Percentiles rank a stretch among this genome's conserved stretches.
These are phyloP conservation scores for Pythium aphanidermatum DNA, from an alignment of 352 stramenopile genomes.

Conservation along the genomic window DNA sequence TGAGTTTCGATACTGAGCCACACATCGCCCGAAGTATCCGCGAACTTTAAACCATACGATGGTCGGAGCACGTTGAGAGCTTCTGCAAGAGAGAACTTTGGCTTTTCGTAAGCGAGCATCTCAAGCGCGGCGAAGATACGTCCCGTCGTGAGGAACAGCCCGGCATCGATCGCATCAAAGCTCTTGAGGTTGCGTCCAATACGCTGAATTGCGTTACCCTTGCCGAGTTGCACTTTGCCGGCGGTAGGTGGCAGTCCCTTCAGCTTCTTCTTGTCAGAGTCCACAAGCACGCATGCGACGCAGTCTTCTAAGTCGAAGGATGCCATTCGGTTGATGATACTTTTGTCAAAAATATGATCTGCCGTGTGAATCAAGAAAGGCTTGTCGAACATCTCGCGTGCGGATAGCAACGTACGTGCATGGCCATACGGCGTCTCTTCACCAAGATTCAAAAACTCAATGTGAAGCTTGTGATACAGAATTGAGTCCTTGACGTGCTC, in stretches of 20 bases:
- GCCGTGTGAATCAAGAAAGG: conserved; percentile 84
- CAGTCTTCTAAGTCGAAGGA: conserved; percentile 67
- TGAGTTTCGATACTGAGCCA: conserved; percentile 83
- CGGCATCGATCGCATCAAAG: conserved; percentile 74
- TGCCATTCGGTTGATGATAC: conserved; percentile 58
- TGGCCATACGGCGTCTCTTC: conserved; percentile 71
- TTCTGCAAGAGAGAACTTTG: conserved; percentile 79
- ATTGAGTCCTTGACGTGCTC: conserved; percentile 71
- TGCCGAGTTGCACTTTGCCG: conserved; percentile 57
- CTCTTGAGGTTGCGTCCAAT: conserved; percentile 67
- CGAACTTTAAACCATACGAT: conserved; percentile 71
- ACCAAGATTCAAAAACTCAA: conserved; percentile 82
- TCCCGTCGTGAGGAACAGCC: conserved; percentile 63
- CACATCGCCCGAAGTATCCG: conserved; percentile 48
- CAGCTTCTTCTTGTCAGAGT: conserved; percentile 58
- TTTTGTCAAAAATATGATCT: conserved; percentile 81
- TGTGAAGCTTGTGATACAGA: conserved; percentile 67
- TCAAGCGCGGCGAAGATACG: conserved; percentile 76
- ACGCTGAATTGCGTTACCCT: conserved; percentile 43
- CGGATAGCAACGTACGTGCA: conserved; percentile 66
- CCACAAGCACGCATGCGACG: conserved; percentile 70
- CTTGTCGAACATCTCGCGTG: conserved; percentile 70
- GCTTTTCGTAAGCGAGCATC: conserved; percentile 78
- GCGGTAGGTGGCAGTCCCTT: conserved; percentile 53
- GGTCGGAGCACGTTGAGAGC: conserved; percentile 76